Evolutionary conservation across 2,329 filamentous ascomycete genomes (phyloP).

Genomic region (Fusarium solani-melongenae): DNA sequence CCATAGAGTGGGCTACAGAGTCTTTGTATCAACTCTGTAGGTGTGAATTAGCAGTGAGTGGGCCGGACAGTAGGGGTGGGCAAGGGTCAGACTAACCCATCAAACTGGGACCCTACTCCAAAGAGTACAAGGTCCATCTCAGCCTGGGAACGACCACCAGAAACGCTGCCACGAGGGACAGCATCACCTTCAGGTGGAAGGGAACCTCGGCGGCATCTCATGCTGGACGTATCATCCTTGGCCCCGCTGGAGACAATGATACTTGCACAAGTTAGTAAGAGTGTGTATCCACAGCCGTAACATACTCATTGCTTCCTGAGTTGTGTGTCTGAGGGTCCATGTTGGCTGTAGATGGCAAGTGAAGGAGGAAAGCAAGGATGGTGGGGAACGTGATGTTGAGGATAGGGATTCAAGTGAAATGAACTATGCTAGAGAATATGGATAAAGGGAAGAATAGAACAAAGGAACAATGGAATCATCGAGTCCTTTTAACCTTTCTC

Average conservation of each 20-base stretch:
- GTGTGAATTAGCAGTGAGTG: background rate
- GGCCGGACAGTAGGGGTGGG: too few species aligned
- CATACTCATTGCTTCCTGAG: background rate
- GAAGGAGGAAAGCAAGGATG: too few species aligned
- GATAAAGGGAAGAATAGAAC: background rate
- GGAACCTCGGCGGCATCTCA: background rate
- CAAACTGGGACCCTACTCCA: background rate
- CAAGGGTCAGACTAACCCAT: background rate
- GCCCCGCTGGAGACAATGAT: background rate
- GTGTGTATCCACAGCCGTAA: too few species aligned
- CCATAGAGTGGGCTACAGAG: background rate
- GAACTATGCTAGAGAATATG: background rate
- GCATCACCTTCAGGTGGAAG: background rate
- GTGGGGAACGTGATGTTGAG: background rate
- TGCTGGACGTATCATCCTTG: background rate
- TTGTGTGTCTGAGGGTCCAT: background rate
- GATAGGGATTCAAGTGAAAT: background rate
- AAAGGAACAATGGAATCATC: background rate
- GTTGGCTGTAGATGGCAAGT: background rate
- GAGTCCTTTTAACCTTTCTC: background rate
- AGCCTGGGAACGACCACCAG: background rate
- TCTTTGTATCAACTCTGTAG: background rate
- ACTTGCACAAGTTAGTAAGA: background rate
- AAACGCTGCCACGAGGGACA: too few species aligned
- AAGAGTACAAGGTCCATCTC: background rate